Base-by-base conservation (phyloP, 345 rosid species). In the Noccaea caerulescens region DNA sequence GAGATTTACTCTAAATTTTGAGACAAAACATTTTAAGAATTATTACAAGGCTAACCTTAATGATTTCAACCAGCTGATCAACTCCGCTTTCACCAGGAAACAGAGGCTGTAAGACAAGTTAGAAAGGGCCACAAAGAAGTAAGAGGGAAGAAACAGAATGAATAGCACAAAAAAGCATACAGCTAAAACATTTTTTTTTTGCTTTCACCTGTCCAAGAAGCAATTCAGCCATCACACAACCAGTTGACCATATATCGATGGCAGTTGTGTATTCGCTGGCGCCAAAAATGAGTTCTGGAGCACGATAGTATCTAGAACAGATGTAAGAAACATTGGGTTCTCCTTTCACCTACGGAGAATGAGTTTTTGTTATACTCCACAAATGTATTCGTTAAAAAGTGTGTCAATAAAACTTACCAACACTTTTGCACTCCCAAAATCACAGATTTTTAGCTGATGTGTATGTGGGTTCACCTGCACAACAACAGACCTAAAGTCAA, bases 31-130 rank as follows among this genome's bases (percentile, higher is more conserved):
- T 72, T 25, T 34, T 2, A 56, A 38, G 51, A 27, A 16, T 9
- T 36, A 23, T 61, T 10, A 60, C 10, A 61, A 45, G 27, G 58
- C 59, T 75, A 92, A 92, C 98, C 98, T 92, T 92, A 72, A 92
- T 92, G 81, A 92, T 87, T 81, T 92, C 98, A 73, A 89, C 96
- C 65, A 92, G 86, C 79, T 89, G 98, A 80, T 92, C 96, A 1
- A 92, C 96, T 76, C 98, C 98, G 39, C 98, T 92, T 79, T 92
- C 98, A 55, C 96, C 98, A 54, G 96, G 98, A 83, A 92, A 92
- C 72, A 92, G 67, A 68, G 98, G 98, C 96, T 92, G 88, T 61
- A 47, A 18, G 57, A 52, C 36, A 74, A 58, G 10, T 33, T 68
- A 53, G 59, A 10, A 58, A 53, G 63, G 32, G 32, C 34, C 27